Evolutionary conservation across 371 early-diverging fungal species (phyloP).

Genomic region (Haplosporangium sp.): DNA sequence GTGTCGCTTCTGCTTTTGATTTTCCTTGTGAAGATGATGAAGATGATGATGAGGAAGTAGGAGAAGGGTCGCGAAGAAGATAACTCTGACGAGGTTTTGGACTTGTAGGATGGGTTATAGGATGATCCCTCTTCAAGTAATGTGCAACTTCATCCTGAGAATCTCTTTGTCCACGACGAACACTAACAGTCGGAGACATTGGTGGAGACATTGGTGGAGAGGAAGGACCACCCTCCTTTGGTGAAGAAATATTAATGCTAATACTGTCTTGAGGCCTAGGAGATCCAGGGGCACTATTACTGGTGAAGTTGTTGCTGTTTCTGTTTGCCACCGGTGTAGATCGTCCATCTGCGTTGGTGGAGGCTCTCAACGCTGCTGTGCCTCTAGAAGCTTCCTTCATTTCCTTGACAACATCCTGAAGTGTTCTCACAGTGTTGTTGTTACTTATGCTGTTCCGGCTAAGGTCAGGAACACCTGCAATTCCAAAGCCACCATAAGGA

Average conservation of each 20-base stretch:
- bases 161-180: neutral
- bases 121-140: conserved; percentile 21
- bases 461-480: conserved; percentile 16
- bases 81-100: neutral
- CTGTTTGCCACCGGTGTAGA: neutral
- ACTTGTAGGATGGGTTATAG: conserved; percentile 7
- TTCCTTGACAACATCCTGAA: conserved; percentile 46
- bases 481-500: conserved; percentile 14
- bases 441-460: conserved; percentile 27
- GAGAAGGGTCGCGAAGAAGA: too few species aligned
- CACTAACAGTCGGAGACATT: neutral
- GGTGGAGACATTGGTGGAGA: neutral
- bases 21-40: too few species aligned
- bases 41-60: too few species aligned
- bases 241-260: conserved; percentile 18
- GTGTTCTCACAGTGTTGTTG: conserved; percentile 14
- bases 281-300: neutral
- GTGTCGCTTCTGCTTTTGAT: neutral
- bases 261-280: conserved; percentile 14
- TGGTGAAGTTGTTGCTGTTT: neutral
- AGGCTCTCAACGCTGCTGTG: conserved; percentile 5
- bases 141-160: conserved; percentile 20
- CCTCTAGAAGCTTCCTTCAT: conserved; percentile 45
- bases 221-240: neutral
- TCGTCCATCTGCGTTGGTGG: neutral